Base-by-base conservation (phyloP, 169 alveolate genomes). In the Plasmodium sp. region DNA sequence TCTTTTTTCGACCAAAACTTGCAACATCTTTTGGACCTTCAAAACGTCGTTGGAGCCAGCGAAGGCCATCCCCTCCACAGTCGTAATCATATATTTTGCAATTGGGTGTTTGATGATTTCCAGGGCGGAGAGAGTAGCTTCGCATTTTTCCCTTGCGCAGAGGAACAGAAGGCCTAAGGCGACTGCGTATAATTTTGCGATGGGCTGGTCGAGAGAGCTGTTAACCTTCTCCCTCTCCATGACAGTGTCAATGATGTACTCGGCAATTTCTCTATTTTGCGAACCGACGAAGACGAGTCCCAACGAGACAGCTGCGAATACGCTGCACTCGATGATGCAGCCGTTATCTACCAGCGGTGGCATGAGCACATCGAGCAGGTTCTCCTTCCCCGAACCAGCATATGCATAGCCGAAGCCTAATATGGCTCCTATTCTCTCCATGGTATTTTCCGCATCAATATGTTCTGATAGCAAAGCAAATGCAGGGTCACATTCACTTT, bases 1-100 rank as follows among this genome's bases (percentile, higher is more conserved):
- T 62, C 93, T 73, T 51, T 97, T 97, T 85, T 98, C 99, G 18
- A 98, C 98, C 58, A 98, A 97, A 39, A 97, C 94, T 83, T 98
- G 99, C 56, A 99, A 97, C 98, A 98, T 94, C 84, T 98, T 98
- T 84, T 99, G 99, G 18, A 98, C 99, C 94, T 99, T 98, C 36
- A 99, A 95, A 1, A 99, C 99, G 85, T 99, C 99, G 16, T 99
- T 99, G 72, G 99, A 97, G 51, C 99, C 99, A 16, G 99, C 99
- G 97, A 96, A 98, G 41, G 99, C 99, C 93, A 98, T 98, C 12
- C 99, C 98, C 81, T 98, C 98, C n/a, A 98, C 97, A 83, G 97
- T 94, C 12, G 97, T 93, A n/a, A 92, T 96, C 51, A 98, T 96
- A 88, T 97, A 97, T 83, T 94, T 93, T 2, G 97, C 96, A 22